A percentile compares a stretch with the other conserved stretches of the same genome.
Evolutionary conservation across 306 rosid species (phyloP).

Genomic region (Acmispon strigosus): DNA sequence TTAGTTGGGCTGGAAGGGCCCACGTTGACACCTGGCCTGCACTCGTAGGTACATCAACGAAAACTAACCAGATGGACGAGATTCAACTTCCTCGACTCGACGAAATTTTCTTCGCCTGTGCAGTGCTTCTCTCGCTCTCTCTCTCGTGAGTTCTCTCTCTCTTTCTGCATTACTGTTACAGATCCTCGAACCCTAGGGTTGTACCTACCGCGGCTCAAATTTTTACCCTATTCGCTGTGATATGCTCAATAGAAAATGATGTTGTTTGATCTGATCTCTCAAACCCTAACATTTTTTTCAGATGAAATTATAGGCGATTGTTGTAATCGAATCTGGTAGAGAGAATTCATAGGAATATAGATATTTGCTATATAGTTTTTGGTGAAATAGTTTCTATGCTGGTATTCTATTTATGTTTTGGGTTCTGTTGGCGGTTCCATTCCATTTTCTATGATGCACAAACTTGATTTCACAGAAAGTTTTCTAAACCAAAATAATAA

Average conservation of each 20-base stretch:
- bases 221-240: not conserved
- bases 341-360: not conserved
- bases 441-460: not conserved
- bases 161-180: not conserved
- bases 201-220: too few relatives aligned
- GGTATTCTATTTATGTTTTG: not conserved
- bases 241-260: not conserved
- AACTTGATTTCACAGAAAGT: not conserved
- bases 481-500: not conserved
- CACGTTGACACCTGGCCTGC: not conserved
- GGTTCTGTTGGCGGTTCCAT: not conserved
- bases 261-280: not conserved
- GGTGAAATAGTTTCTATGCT: not conserved
- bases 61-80: too few relatives aligned
- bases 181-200: slow-evolving; percentile 22
- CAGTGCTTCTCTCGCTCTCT: not conserved
- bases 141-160: slow-evolving; percentile 24
- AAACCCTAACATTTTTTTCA: not conserved
- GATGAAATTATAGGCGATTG: not conserved
- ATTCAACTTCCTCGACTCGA: not conserved
- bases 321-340: not conserved
- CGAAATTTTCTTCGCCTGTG: not conserved
- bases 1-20: not conserved
- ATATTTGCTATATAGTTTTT: not conserved
- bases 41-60: too few relatives aligned